Percentiles rank a stretch among this genome's conserved stretches.
These are phyloP conservation scores for Lactarius hatsudake DNA, from an alignment of 768 basidiomycete species.

Conservation along the genomic window DNA sequence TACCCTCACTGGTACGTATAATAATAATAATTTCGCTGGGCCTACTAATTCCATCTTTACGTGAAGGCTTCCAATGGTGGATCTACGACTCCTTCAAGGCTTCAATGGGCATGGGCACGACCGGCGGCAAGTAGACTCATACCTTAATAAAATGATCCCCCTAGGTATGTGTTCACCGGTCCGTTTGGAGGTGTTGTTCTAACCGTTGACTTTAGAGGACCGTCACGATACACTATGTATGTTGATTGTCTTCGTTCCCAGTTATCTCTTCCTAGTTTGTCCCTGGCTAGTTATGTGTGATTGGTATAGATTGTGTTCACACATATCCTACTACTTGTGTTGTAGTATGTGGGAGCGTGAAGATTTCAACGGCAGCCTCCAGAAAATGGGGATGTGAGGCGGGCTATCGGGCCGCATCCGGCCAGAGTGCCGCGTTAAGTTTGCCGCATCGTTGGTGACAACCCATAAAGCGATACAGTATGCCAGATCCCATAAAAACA, in stretches of 20 bases:
- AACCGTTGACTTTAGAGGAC: constrained; percentile 9
- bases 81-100: constrained; percentile 88
- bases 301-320: constrained; percentile 17
- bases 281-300: constrained; percentile 20
- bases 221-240: constrained; percentile 11
- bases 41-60: constrained; percentile 33
- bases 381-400: not conserved
- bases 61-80: constrained; percentile 89
- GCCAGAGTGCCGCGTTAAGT: too few species aligned
- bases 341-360: not conserved
- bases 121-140: constrained; percentile 73
- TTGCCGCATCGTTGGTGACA: too few species aligned
- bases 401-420: not conserved
- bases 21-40: not conserved
- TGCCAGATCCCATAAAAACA: constrained; percentile 25
- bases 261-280: constrained; percentile 19
- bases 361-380: too few species aligned
- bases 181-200: not conserved
- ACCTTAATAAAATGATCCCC: constrained; percentile 1
- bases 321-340: not conserved
- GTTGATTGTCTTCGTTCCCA: constrained; percentile 4
- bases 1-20: constrained; percentile 31
- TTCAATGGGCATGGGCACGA: constrained; percentile 81
- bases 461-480: not conserved
- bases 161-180: not conserved